Base-by-base conservation (phyloP, 768 basidiomycete species). In the Lactifluus subvellereus region DNA sequence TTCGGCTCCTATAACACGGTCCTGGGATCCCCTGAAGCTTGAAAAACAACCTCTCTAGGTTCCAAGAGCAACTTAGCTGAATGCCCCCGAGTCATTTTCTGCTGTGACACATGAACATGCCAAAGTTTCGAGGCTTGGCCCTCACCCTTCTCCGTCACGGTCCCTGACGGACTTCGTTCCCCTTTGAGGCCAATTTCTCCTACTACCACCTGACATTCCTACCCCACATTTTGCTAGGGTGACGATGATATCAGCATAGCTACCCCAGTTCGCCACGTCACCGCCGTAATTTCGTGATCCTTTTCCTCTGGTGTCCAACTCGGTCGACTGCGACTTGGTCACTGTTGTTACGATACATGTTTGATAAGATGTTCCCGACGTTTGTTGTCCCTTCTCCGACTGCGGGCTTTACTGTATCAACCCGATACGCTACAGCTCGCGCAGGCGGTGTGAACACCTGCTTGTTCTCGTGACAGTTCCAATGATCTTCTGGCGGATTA, bases 221-320 rank as follows among this genome's bases (percentile, higher is more conserved):
- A 49, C 58, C 58, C 50, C 60, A 48, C 47, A 50, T 22, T n/a
- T 43, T 40, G 40, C 37, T 14, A 27, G 14, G 20, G 32, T 37
- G 10, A 43, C 5, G n/a, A 47, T 53, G 43, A 58, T 14, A 49
- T 42, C 52, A 37, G 16, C 45, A 10, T 20, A 27, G 52, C 35
- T 58, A 37, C 11, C 4, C 20, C 32, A 37, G 45, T 40, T 40
- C 30, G 62, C 62, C 62, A 63, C 62, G 62, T 63, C 62, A 63
- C 43, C 9, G 30, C 33, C 11, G 27, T 30, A 30, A 38, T 37
- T 51, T 38, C 48, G 18, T 32, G 14, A 35, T 27, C 47, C 48
- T 38, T 30, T 35, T 51, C 50, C 16, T 37, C 35, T 57, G 43
- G 11, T 35, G 45, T 20, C 22, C 49, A 14, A 53, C 1, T 27